Evolutionary conservation across 2,329 filamentous ascomycete species (phyloP), one percentile per base, ranked within the genome.

Genomic region (Ophiostoma ulmi): DNA sequence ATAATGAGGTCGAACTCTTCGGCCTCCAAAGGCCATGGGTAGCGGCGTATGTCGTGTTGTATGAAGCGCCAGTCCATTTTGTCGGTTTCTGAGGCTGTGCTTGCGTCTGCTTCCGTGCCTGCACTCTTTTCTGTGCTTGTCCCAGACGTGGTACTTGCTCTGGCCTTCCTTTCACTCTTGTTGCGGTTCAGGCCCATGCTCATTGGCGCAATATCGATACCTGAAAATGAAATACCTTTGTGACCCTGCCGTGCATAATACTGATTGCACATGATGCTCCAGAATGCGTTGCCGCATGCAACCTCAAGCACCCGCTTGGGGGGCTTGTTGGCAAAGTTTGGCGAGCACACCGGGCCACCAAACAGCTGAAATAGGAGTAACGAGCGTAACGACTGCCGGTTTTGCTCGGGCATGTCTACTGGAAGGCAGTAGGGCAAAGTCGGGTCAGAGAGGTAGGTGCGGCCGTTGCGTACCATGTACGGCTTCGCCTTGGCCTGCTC

Each of bases 1-100:
- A 97, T 93, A 75, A 98, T 86, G 58, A 97, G 85, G 78, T 97
- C 93, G 78, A 96, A 97, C 75, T 94, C 90, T 48, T 86, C 89
- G 72, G 92, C 87, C 1, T 88, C 84, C 74, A 97, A 93, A 0
- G 94, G 94, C 76, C 94, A 87, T 0, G 92, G 92, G 1, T 85
- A 78, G 72, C 87, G 86, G 72, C 92, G 89, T 73, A 97, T 81
- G 79, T 97, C 94, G 78, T 97, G 93, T 77, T 94, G 91, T 69
- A 97, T 87, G 78, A 97, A 97, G 13, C 84, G 88, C 93, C 93
- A 97, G 74, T 91, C 89, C 83, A 97, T 90, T 1, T 41, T 22
- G 22, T 65, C 67, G 1, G 89, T 88, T 74, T 87, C 85, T 3
- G 4, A 26, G 38, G 8, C 44, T 22, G 20, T 17, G 31, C 36